A percentile compares a stretch with the other conserved stretches of the same genome.
Evolutionary conservation across 176 grass and related monocot genomes (phyloP).

Genomic region (Eremochloa ophiuroides): DNA sequence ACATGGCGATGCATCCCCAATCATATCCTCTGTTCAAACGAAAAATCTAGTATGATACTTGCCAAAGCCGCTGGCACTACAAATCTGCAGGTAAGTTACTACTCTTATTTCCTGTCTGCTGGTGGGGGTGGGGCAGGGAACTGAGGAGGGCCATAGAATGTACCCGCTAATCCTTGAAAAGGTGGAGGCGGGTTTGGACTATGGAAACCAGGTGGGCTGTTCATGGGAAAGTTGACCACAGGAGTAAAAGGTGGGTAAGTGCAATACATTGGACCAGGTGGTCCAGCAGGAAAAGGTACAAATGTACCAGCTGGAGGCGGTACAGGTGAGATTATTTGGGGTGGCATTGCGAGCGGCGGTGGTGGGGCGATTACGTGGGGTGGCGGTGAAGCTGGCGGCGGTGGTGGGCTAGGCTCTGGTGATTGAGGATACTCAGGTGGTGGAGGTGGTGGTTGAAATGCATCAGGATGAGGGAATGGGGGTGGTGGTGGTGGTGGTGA

Average conservation of each 20-base stretch:
- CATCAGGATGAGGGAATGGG: slow-evolving; percentile 40
- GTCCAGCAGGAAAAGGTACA: slow-evolving; percentile 34
- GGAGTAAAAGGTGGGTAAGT: slow-evolving; percentile 26
- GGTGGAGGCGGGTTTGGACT: slow-evolving; percentile 22
- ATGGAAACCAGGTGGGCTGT: slow-evolving; percentile 9
- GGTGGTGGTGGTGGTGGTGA: slow-evolving; percentile 31
- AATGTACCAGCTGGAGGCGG: slow-evolving; percentile 18
- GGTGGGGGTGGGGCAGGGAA: slow-evolving; percentile 32
- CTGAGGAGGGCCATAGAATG: slow-evolving; percentile 19
- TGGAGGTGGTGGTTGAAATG: slow-evolving; percentile 45
- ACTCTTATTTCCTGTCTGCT: slow-evolving; percentile 30
- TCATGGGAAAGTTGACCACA: slow-evolving; percentile 31
- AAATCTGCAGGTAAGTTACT: slow-evolving; percentile 4
- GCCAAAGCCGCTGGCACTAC: neutral
- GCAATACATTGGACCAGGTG: slow-evolving; percentile 31
- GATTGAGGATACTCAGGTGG: slow-evolving; percentile 38
- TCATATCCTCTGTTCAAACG: slow-evolving; percentile 9
- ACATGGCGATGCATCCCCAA: slow-evolving; percentile 20
- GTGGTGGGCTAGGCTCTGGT: slow-evolving; percentile 29
- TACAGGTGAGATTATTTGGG: neutral
- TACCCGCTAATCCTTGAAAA: slow-evolving; percentile 34
- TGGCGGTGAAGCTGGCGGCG: neutral
- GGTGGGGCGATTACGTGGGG: neutral
- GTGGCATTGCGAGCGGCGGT: neutral
- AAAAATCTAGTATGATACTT: slow-evolving; percentile 13